Evolutionary conservation across 2,329 filamentous ascomycete species (phyloP).

Genomic region (Fusarium albosuccineum): DNA sequence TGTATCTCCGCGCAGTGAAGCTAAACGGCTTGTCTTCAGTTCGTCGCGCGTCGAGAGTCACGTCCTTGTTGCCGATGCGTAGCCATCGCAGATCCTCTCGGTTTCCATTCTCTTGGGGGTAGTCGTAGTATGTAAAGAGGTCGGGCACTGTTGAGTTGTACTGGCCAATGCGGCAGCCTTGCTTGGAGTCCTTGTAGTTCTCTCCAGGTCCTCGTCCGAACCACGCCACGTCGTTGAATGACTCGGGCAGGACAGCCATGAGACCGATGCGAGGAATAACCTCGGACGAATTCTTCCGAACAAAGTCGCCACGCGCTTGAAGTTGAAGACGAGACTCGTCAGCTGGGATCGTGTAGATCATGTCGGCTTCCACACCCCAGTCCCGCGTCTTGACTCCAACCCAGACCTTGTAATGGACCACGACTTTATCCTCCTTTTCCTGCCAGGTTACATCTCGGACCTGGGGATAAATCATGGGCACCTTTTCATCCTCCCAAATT

Average conservation of each 20-base stretch:
- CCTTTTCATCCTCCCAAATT: slow-evolving; percentile 9
- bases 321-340: not conserved
- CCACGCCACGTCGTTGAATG: slow-evolving; percentile 15
- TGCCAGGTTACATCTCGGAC: slow-evolving; percentile 10
- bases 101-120: slow-evolving; percentile 30
- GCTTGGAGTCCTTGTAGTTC: slow-evolving; percentile 31
- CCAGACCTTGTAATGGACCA: slow-evolving; percentile 23
- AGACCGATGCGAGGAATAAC: slow-evolving; percentile 20
- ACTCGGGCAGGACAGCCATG: slow-evolving; percentile 3
- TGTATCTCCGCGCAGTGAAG: slow-evolving; percentile 18
- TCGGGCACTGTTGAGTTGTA: slow-evolving; percentile 6
- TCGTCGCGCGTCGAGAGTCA: slow-evolving; percentile 11
- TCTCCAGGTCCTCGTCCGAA: slow-evolving; percentile 26
- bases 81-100: slow-evolving; percentile 13
- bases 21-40: slow-evolving; percentile 6
- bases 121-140: slow-evolving; percentile 19
- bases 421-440: rapidly evolving
- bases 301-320: not conserved
- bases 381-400: slow-evolving; percentile 16
- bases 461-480: slow-evolving; percentile 17
- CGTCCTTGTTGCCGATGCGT: slow-evolving; percentile 7
- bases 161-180: slow-evolving; percentile 4
- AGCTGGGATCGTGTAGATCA: slow-evolving; percentile 20
- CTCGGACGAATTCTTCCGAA: slow-evolving; percentile 12
- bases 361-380: slow-evolving; percentile 22